Base-by-base conservation (phyloP, 2,329 filamentous ascomycete species). In the Dactylonectria estremocensis region DNA sequence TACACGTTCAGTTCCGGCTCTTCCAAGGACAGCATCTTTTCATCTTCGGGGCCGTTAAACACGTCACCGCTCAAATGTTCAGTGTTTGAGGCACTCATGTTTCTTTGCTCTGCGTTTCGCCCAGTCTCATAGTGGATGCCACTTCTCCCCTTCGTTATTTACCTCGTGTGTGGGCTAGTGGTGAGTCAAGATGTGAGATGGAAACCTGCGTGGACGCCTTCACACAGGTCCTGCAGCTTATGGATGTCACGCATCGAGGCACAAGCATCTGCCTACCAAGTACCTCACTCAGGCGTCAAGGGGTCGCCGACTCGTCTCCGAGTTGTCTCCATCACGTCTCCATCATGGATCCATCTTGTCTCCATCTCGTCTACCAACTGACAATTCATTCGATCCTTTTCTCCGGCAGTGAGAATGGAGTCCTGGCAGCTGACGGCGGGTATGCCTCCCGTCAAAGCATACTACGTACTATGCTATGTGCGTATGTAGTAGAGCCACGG, bases 91-190 rank as follows among this genome's bases (percentile, higher is more conserved):
- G 50, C 52, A 16, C 57, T 35, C 63, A 46, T 57, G 46, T 46
- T 61, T 56, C 45, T 52, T 20, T 11, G 4, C 37, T 37, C 7
- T 16, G 57, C 58, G 58, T 61, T 60, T 66, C 63, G 52, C 20
- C 52, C 52, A 61, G 63, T 66, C 57, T 66, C 57, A 60, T 35
- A 45, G 53, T 37, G 63, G 57, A 66, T 66, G 18, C 40, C 28
- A 13, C 20, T 20, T 8, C n/a, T 52, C 58, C 48, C 63, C 63
- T 61, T 52, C 16, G 45, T 61, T 61, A 66, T 66, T 61, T 56
- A 56, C 24, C 22, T 16, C 22, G 35, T 18, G 16, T 33, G 33
- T 45, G 28, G 45, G 18, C 43, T 56, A 28, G 45, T 43, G n/a
- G 57, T 66, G 46, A 45, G 58, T 61, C 63, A 33, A 56, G 52